phyloP scores from a whole-genome alignment of 164 flowering plant species.

The Cinnamomum chago region DNA sequence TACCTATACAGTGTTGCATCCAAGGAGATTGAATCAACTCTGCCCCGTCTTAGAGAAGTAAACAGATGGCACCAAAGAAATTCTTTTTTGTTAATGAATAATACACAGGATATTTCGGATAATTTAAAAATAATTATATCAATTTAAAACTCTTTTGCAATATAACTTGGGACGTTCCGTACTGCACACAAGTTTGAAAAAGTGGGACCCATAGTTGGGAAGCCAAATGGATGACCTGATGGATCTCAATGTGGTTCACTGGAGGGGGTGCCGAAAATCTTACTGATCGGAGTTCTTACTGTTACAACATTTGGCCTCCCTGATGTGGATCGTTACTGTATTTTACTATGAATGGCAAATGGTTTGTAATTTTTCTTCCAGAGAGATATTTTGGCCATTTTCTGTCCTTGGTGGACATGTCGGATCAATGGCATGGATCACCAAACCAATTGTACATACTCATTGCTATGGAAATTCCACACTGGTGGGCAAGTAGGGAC shows the following conservation, averaged over 20 bases:
- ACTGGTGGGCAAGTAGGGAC: too few species aligned
- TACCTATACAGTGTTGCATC: conserved; percentile 48
- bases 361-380: too few species aligned
- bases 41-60: conserved; percentile 70
- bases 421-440: too few species aligned
- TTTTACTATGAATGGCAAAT: too few species aligned
- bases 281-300: too few species aligned
- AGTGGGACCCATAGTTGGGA: background rate
- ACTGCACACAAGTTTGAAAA: background rate
- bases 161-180: background rate
- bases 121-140: background rate
- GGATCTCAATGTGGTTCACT: background rate
- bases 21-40: conserved; percentile 52
- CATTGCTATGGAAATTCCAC: too few species aligned
- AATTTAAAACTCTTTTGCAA: background rate
- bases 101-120: background rate
- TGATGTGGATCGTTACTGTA: too few species aligned
- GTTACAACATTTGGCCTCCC: too few species aligned
- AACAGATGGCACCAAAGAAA: conserved; percentile 7
- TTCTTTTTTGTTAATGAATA: background rate
- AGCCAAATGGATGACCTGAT: background rate
- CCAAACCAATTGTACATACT: too few species aligned
- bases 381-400: too few species aligned
- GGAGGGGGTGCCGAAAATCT: too few species aligned
- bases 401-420: too few species aligned